Evolutionary conservation across 441 rosid species (phyloP), one percentile per base, ranked within the genome.

Genomic region (Euphorbia celastroides): DNA sequence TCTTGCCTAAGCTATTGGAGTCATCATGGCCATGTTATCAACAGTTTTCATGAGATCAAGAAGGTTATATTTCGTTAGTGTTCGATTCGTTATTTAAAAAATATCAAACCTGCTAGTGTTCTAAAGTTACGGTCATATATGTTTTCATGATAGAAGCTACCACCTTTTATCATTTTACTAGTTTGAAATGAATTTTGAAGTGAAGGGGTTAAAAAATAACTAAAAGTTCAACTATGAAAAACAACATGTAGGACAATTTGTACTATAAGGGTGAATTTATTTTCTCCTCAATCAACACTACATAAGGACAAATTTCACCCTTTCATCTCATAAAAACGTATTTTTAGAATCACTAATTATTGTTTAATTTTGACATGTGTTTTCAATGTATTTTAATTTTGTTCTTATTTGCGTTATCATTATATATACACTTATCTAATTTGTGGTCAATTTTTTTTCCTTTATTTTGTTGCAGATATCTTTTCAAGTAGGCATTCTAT

Each of bases 21-120:
- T 23, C 51, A 34, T 28, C 28, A 38, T 13, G 74, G 69, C 34
- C 72, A 60, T 19, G 74, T 76, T 72, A 66, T 89, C 65, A 79
- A 79, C 82, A 90, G 95, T 41, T 90, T 78, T 74, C 77, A 67
- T 65, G 89, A 93, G 73, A 80, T 84, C 88, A 93, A 93, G 83
- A 91, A 91, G 96, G 97, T 90, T 65, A n/a, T 0, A 6, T 38
- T 10, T 12, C 1, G 17, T 44, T 44, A 44, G 13, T n/a, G 61
- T 19, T 32, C n/a, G 25, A 19, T 26, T 44, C 11, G 1, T 0
- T 3, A 14, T n/a, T n/a, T n/a, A n/a, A n/a, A n/a, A n/a, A n/a
- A n/a, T n/a, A n/a, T n/a, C n/a, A n/a, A n/a, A n/a, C n/a, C n/a
- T n/a, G n/a, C n/a, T n/a, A n/a, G n/a, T n/a, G n/a, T n/a, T n/a